Base-by-base conservation (phyloP, 345 rosid species). In the Sonneratia caseolaris region DNA sequence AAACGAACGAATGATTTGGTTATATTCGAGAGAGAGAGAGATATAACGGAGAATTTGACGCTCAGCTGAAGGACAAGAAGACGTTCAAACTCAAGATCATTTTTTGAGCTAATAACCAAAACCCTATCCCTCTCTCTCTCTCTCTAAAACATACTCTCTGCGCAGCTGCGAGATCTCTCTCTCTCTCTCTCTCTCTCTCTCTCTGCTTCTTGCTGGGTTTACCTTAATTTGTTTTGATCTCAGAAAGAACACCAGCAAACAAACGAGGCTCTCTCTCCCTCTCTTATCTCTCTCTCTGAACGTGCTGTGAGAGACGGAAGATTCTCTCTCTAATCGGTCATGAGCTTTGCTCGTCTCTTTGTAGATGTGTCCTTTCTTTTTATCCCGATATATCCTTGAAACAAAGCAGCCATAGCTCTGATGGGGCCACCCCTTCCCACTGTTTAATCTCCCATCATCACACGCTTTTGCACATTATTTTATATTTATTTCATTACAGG, bases 1-100 rank as follows among this genome's bases (percentile, higher is more conserved):
- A 40, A 40, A 40, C 43, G 9, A 40, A 40, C 43, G 9, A 8
- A 40, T 40, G 43, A 4, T 40, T 40, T 40, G 43, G 43, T 40
- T 40, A 40, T 40, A 40, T 40, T 1, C 1, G 43, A 40, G 7
- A 4, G 43, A 40, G 43, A 64, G 51, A 47, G 51, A 47, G 15
- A 47, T 6, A 13, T 9, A 64, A 13, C 19, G 65, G 62, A 35
- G 37, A 40, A 18, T 70, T 57, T 37, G 5, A 32, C 64, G 90
- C 47, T 97, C 98, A 19, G 97, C 65, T 27, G 36, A 59, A 59
- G 24, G 36, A 24, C 65, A 61, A 61, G 36, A 18, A 61, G 24
- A 61, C 65, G 22, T 61, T n/a, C 65, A 61, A 49, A 27, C 37
- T 27, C 45, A 42, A 42, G 24, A 22, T n/a, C 65, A 5, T 56